Percentiles rank a stretch among this genome's conserved stretches.
Conservation (phyloP, 345 rosid species). For the Citropsis articulata region DNA sequence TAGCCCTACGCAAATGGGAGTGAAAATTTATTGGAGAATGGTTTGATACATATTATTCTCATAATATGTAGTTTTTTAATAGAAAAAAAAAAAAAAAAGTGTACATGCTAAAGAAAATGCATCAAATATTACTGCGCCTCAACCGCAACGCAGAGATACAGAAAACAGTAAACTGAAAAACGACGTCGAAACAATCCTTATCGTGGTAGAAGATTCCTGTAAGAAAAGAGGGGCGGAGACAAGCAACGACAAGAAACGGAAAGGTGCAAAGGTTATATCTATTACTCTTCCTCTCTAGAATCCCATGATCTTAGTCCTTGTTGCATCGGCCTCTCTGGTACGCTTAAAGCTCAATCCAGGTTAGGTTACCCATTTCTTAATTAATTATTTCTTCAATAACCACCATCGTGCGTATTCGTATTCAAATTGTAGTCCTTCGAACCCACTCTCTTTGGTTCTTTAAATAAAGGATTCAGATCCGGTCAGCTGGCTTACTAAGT, state of each 20-base stretch:
- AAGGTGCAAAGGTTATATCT: constrained; percentile 55
- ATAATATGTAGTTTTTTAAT: no score
- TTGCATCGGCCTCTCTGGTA: constrained; percentile 63
- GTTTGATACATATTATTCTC: background rate
- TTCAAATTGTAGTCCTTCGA: background rate
- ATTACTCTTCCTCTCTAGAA: constrained; percentile 60
- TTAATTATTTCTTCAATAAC: background rate
- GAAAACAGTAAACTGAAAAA: background rate
- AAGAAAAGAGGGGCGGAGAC: background rate
- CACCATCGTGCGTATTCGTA: no score
- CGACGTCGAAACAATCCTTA: background rate
- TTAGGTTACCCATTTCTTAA: constrained; percentile 12
- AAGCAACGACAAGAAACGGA: background rate
- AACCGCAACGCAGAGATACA: background rate
- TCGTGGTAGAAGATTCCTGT: background rate
- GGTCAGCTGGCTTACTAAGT: no score
- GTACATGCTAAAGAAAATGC: no score
- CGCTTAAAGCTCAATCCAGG: constrained; percentile 34
- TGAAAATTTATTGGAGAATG: background rate
- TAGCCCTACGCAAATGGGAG: background rate
- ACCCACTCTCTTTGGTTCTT: background rate
- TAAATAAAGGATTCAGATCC: no score
- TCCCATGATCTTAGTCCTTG: constrained; percentile 54
- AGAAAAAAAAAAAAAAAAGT: no score
- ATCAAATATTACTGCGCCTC: no score